Percentiles rank a stretch among this genome's conserved stretches.
phyloP scores from a whole-genome alignment of 106 monocot species.

The Phalaenopsis equestris region DNA sequence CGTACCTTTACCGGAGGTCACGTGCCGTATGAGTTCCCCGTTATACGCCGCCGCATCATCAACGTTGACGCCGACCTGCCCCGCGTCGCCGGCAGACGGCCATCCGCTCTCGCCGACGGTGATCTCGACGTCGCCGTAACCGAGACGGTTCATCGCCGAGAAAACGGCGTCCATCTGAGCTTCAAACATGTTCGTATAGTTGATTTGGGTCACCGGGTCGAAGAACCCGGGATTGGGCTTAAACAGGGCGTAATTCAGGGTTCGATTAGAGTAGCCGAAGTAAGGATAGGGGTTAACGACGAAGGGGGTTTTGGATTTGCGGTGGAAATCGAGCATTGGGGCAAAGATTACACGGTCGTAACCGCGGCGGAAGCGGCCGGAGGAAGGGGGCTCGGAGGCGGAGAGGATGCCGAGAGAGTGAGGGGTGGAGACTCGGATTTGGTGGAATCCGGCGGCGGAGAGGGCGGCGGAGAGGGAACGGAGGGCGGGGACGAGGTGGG shows the following conservation, averaged over 20 bases:
- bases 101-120: constrained; percentile 69
- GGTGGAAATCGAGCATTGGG: constrained; percentile 80
- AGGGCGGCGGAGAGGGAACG: constrained; percentile 57
- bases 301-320: constrained; percentile 63
- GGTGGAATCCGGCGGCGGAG: constrained; percentile 10
- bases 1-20: constrained; percentile 46
- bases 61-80: constrained; percentile 27
- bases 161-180: constrained; percentile 73
- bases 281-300: constrained; percentile 82
- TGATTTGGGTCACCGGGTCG: constrained; percentile 35
- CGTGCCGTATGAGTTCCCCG: constrained; percentile 36
- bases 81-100: constrained; percentile 52
- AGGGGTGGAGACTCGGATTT: constrained; percentile 76
- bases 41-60: constrained; percentile 53
- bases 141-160: constrained; percentile 48
- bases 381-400: constrained; percentile 54
- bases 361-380: constrained; percentile 63
- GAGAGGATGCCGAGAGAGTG: constrained; percentile 74
- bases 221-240: constrained; percentile 35
- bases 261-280: constrained; percentile 52
- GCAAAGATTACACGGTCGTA: constrained; percentile 51
- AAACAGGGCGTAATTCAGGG: constrained; percentile 68
- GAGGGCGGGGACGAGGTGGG: constrained; percentile 47
- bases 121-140: constrained; percentile 55
- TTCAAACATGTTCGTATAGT: constrained; percentile 78